Evolutionary conservation across 805 yeast genomes (phyloP).

Genomic region (Millerozyma miso): DNA sequence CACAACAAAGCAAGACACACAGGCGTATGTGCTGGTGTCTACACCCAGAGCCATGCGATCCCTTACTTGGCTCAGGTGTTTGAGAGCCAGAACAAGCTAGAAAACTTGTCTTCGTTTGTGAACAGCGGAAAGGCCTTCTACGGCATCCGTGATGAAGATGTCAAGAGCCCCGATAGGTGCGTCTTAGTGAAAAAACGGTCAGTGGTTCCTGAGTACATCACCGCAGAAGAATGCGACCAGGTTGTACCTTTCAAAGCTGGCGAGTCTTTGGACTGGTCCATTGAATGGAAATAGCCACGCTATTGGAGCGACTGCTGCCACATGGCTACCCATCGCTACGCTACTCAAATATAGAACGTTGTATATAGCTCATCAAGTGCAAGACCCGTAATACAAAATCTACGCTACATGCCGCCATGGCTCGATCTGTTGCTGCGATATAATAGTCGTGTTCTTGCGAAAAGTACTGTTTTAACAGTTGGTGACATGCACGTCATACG

Average conservation of each 20-base stretch:
- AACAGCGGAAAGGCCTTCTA: conserved; percentile 73
- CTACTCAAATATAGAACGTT: not conserved
- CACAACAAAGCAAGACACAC: conserved; percentile 68
- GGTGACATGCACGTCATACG: too few species aligned
- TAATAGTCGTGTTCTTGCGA: too few species aligned
- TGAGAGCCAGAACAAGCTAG: conserved; percentile 59
- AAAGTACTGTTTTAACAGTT: too few species aligned
- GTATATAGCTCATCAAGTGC: not conserved
- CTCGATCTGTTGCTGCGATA: too few species aligned
- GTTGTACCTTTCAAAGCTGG: conserved; percentile 87
- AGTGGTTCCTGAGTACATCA: conserved; percentile 57
- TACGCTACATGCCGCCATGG: too few species aligned
- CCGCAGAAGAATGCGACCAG: conserved; percentile 35
- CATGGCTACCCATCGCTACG: too few species aligned
- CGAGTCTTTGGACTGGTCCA: conserved; percentile 62
- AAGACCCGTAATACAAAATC: not conserved
- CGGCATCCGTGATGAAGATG: conserved; percentile 40
- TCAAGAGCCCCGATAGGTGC: conserved; percentile 44
- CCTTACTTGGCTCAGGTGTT: conserved; percentile 86
- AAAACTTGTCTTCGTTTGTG: conserved; percentile 69
- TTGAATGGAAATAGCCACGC: conserved; percentile 56
- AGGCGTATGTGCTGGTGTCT: conserved; percentile 98
- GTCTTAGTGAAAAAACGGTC: conserved; percentile 51
- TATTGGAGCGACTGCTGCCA: not conserved
- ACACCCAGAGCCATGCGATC: conserved; percentile 78